A percentile compares a stretch with the other conserved stretches of the same genome.
Conservation (phyloP, 1,284 basidiomycete species). For the Cutaneotrichosporon spelunceum region DNA sequence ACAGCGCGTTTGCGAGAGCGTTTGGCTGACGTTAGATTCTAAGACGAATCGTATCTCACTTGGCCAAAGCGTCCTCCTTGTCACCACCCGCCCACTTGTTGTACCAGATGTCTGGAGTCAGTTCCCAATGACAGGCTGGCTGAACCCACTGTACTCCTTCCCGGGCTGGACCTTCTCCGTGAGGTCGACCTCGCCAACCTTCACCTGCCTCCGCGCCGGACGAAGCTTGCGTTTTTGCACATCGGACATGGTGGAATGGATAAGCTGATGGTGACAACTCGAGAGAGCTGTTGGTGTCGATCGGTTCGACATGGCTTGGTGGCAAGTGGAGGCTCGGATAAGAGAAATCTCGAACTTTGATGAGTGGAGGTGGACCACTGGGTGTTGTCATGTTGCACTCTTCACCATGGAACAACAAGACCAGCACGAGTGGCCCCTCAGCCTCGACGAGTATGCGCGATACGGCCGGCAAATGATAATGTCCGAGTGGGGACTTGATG, state of each 20-base stretch:
- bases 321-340: conserved; percentile 1
- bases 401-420: neutral
- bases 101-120: conserved; percentile 85
- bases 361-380: conserved; percentile 7
- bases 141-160: conserved; percentile 81
- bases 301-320: neutral
- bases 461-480: conserved; percentile 98
- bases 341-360: neutral
- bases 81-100: conserved; percentile 98
- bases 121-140: neutral
- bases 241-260: conserved; percentile 18
- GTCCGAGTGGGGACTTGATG: conserved; percentile 78
- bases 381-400: neutral
- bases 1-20: conserved; percentile 69
- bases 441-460: conserved; percentile 68
- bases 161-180: conserved; percentile 83
- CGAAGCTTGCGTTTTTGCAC: conserved; percentile 42
- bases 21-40: conserved; percentile 67
- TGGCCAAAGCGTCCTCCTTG: conserved; percentile 86
- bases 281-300: neutral
- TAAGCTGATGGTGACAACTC: neutral
- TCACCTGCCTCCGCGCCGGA: conserved; percentile 84
- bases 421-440: conserved; percentile 2
- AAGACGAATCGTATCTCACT: conserved; percentile 55
- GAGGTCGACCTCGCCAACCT: conserved; percentile 82